A percentile compares a stretch with the other conserved stretches of the same genome.
phyloP scores from a whole-genome alignment of 2,329 filamentous ascomycete species.

The Exserohilum turcica region DNA sequence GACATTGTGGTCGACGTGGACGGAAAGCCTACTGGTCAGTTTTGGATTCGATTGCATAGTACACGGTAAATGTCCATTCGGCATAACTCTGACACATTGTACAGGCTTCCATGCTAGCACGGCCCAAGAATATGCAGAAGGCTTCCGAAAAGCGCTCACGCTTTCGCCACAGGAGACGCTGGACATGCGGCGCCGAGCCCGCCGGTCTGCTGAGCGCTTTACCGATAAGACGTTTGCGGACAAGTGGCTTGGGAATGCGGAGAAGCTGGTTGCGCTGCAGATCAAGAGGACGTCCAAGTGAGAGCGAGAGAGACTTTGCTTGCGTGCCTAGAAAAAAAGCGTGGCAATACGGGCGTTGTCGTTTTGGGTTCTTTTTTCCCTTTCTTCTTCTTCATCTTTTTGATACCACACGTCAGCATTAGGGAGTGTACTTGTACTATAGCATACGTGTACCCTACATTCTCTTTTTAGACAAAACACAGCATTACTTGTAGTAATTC shows the following conservation, averaged over 20 bases:
- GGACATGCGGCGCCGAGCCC: constrained; percentile 75
- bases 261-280: constrained; percentile 65
- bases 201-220: constrained; percentile 80
- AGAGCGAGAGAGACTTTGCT: no score
- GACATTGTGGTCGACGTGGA: constrained; percentile 88
- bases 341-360: background rate
- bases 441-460: background rate
- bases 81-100: background rate
- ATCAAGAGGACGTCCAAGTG: constrained; percentile 22
- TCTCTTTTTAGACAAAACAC: background rate
- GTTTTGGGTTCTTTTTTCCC: background rate
- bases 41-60: no score
- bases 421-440: background rate
- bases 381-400: background rate
- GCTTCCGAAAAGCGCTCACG: constrained; percentile 76
- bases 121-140: constrained; percentile 76
- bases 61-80: no score
- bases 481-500: background rate
- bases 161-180: constrained; percentile 68
- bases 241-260: constrained; percentile 78
- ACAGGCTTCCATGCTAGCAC: constrained; percentile 84
- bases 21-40: constrained; percentile 73
- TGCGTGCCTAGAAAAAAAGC: background rate
- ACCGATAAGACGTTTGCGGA: constrained; percentile 83
- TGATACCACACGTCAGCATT: constrained; percentile 15